phyloP scores from a whole-genome alignment of 345 rosid genomes.

The Camelina laxa region DNA sequence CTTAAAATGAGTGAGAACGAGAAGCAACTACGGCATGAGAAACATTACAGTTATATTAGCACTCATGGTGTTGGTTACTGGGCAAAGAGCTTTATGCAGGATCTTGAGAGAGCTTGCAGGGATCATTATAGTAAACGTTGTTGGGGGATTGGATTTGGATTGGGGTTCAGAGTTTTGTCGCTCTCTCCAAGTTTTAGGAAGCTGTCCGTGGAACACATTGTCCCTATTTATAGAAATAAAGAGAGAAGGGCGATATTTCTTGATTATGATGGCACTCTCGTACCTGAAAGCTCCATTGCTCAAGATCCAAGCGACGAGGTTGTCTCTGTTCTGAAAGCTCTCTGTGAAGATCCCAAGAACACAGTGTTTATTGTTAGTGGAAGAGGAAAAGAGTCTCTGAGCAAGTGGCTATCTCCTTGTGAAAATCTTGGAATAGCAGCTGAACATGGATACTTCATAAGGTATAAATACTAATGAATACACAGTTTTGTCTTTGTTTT shows the following conservation, averaged over 20 bases:
- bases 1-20: conserved; percentile 46
- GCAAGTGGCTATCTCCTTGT: conserved; percentile 49
- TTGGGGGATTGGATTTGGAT: conserved; percentile 54
- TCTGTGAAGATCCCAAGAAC: conserved; percentile 46
- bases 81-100: conserved; percentile 57
- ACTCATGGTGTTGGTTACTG: conserved; percentile 66
- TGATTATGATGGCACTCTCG: conserved; percentile 57
- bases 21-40: conserved; percentile 47
- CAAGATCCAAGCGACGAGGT: conserved; percentile 46
- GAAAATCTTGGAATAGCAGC: conserved; percentile 54
- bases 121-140: conserved; percentile 53
- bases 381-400: conserved; percentile 45
- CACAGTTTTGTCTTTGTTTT: neutral
- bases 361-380: conserved; percentile 54
- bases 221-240: conserved; percentile 43
- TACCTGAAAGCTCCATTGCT: conserved; percentile 42
- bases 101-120: conserved; percentile 48
- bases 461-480: conserved; percentile 27
- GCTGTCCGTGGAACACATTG: conserved; percentile 43
- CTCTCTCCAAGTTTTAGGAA: conserved; percentile 52
- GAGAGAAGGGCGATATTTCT: conserved; percentile 49
- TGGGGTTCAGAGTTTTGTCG: conserved; percentile 48
- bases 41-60: conserved; percentile 55
- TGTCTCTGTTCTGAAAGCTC: conserved; percentile 41
- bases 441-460: conserved; percentile 54